Conservation (phyloP, 2,329 filamentous ascomycete species). For the Fusarium newnesense region DNA sequence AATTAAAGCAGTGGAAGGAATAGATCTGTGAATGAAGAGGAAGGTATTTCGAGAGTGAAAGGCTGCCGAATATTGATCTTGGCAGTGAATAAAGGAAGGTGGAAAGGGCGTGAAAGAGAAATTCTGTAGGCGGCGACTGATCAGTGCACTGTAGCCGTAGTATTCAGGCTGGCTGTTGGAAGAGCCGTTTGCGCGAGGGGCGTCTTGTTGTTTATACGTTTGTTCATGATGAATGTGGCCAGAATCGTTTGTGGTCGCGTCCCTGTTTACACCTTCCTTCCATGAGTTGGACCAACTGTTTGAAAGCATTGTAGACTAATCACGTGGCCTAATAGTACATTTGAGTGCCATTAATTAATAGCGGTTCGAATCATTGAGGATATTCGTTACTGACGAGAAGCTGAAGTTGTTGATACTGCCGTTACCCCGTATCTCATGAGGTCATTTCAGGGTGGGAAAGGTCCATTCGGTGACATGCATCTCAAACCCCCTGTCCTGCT, state of each 20-base stretch:
- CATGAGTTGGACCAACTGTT: not conserved
- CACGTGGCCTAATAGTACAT: not conserved
- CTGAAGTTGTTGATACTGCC: not conserved
- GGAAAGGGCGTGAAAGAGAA: not conserved
- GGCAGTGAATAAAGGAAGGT: not conserved
- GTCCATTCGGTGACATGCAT: slow-evolving; percentile 24
- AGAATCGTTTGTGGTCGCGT: slow-evolving; percentile 1
- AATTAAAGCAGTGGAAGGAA: not conserved
- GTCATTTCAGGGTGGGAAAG: slow-evolving; percentile 15
- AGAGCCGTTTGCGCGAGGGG: not conserved
- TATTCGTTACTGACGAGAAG: not conserved
- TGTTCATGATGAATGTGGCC: not conserved
- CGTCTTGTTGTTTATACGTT: slow-evolving; percentile 4
- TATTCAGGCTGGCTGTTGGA: not conserved
- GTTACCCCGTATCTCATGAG: slow-evolving; percentile 7
- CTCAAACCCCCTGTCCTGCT: slow-evolving; percentile 32
- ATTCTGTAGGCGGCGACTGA: not conserved
- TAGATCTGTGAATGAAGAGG: not conserved
- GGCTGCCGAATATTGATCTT: not conserved
- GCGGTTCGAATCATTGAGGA: not conserved
- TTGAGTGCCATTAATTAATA: not conserved
- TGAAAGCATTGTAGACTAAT: not conserved
- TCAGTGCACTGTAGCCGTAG: not conserved
- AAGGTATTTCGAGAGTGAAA: not conserved
- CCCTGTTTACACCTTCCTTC: slow-evolving; percentile 5